Base-by-base conservation (phyloP, 2,329 filamentous ascomycete species). In the Colletotrichum liaoningense region DNA sequence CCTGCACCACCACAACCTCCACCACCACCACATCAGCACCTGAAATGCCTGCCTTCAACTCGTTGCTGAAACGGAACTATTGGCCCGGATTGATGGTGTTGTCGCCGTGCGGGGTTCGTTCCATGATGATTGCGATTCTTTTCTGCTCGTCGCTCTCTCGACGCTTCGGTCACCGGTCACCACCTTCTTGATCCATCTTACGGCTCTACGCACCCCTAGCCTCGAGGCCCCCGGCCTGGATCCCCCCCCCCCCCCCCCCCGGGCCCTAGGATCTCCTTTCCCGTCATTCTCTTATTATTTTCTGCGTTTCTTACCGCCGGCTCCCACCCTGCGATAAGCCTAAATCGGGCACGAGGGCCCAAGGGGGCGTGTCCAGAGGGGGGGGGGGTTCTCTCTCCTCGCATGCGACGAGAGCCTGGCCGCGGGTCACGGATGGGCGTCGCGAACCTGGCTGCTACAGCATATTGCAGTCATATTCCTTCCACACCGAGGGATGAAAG, bases 51-150 rank as follows among this genome's bases (percentile, higher is more conserved):
- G 42, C 42, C 42, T 24, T 33, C 12, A 22, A 54, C 38, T n/a
- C 24, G 33, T 12, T 49, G 42, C 26, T 73, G 70, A 62, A 73
- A 73, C 70, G 60, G 28, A 65, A 65, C 67, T 65, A 70, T 73
- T 70, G 67, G 67, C 33, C 69, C 60, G 55, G 49, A 49, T 38
- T 42, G 67, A 30, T 69, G 69, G 58, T 68, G 59, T 69, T 59
- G n/a, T 63, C 46, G 60, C 55, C 56, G 60, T 65, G 70, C 67
- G 70, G 67, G 70, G 70, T 62, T 66, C 67, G 11, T 28, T 35
- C 56, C 19, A 49, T 49, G 7, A 49, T 19, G 42, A 49, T 59
- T 54, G 54, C 65, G 22, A 19, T 38, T 52, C 49, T 33, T 22
- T 22, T 19, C 28, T 5, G 28, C 6, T 56, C 38, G 38, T 42